phyloP scores from a whole-genome alignment of 169 alveolate genomes.

The Babesia ovis region DNA sequence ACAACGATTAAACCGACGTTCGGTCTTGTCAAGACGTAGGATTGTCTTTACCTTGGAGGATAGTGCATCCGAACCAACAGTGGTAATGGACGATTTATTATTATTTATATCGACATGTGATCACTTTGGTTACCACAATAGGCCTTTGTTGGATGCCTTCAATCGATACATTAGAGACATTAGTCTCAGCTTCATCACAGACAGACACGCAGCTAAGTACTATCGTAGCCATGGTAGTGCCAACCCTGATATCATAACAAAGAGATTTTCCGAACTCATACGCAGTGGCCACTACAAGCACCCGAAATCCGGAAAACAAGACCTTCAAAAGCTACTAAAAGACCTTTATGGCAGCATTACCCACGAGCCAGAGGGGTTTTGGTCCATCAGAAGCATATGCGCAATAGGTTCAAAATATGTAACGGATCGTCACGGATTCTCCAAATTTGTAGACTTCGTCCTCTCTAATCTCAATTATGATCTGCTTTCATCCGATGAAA shows the following conservation, averaged over 20 bases:
- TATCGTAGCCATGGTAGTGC: slow-evolving; percentile 5
- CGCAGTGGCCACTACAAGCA: slow-evolving; percentile 11
- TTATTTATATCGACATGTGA: slow-evolving; percentile 29
- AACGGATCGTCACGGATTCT: slow-evolving; percentile 3
- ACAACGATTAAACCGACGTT: not conserved
- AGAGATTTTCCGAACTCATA: not conserved
- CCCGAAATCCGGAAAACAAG: not conserved
- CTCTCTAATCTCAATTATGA: not conserved
- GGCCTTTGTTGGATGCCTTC: slow-evolving; percentile 18
- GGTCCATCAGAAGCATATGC: slow-evolving; percentile 4
- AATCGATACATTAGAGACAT: slow-evolving; percentile 9
- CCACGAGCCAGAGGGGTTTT: not conserved
- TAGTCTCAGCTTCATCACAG: not conserved
- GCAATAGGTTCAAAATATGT: slow-evolving; percentile 13
- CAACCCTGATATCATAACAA: not conserved
- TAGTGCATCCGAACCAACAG: not conserved
- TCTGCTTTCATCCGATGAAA: not conserved
- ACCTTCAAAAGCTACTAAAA: slow-evolving; percentile 2
- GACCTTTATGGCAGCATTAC: not conserved
- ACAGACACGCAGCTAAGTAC: slow-evolving; percentile 11
- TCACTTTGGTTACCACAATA: slow-evolving; percentile 46
- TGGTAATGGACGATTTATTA: slow-evolving; percentile 24
- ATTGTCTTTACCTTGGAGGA: slow-evolving; percentile 28
- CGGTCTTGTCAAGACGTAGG: not conserved
- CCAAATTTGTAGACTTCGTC: slow-evolving; percentile 20